Conservation (phyloP, 2,329 filamentous ascomycete genomes). For the Scedosporium aurantiacum region DNA sequence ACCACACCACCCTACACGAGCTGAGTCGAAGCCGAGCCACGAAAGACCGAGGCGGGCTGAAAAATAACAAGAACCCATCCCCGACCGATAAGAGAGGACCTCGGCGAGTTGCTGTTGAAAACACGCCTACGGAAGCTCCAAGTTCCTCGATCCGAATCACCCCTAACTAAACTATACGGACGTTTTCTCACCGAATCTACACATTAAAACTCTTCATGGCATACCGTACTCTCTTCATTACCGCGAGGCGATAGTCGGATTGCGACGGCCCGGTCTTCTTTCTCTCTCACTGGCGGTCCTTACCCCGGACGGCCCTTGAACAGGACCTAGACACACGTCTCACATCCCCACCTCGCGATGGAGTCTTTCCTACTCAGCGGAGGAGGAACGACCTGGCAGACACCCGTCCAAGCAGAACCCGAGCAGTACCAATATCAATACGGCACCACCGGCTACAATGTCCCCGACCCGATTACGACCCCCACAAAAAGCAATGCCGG, state of each 20-base stretch:
- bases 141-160: neutral
- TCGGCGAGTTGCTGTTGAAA: neutral
- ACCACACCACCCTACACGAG: neutral
- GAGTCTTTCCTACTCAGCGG: neutral
- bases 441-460: neutral
- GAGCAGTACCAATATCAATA: neutral
- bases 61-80: neutral
- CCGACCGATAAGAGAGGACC: neutral
- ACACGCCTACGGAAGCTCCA: neutral
- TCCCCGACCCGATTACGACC: neutral
- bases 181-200: neutral
- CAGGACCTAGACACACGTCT: neutral
- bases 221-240: neutral
- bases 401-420: neutral
- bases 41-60: too few relatives aligned
- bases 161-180: neutral
- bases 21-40: neutral
- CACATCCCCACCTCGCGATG: neutral
- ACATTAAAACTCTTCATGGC: neutral
- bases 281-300: neutral
- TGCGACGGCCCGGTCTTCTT: neutral
- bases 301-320: neutral
- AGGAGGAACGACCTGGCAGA: neutral
- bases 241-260: neutral
- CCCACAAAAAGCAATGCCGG: slow-evolving; percentile 2